These are phyloP conservation scores for Colletotrichum sp. DNA, from an alignment of 2,329 filamentous ascomycete genomes.

Conservation along the genomic window DNA sequence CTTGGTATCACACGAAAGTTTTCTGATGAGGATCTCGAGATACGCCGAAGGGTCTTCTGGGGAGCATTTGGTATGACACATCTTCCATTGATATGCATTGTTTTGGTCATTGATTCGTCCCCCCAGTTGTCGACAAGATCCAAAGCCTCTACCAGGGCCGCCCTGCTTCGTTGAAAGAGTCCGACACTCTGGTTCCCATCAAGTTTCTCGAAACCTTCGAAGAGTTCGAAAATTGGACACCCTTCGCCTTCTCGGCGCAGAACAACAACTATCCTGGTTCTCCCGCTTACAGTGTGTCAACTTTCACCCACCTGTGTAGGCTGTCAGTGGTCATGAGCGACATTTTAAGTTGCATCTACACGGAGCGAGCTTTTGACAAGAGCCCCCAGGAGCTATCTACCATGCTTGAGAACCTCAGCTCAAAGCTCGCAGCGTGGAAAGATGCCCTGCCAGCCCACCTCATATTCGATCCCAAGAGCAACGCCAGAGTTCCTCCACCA, in stretches of 20 bases:
- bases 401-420: constrained; percentile 40
- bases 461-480: constrained; percentile 34
- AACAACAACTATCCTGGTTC: constrained; percentile 31
- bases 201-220: constrained; percentile 54
- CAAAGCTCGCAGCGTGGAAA: constrained; percentile 46
- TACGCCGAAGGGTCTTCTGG: constrained; percentile 49
- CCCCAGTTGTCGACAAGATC: constrained; percentile 49
- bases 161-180: constrained; percentile 50
- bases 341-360: constrained; percentile 49
- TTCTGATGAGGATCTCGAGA: constrained; percentile 49
- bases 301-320: constrained; percentile 43
- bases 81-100: background rate
- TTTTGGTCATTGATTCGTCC: background rate
- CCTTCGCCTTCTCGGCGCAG: constrained; percentile 41
- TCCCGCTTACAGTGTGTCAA: constrained; percentile 46
- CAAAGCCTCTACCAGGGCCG: constrained; percentile 60
- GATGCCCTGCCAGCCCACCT: constrained; percentile 45
- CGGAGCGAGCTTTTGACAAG: constrained; percentile 41
- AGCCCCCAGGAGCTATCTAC: constrained; percentile 36
- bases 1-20: constrained; percentile 34
- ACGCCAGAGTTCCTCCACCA: constrained; percentile 39
- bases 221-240: constrained; percentile 56
- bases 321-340: constrained; percentile 52
- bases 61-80: constrained; percentile 39
- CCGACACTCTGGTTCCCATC: constrained; percentile 49